Evolutionary conservation across 257 asterid genomes (phyloP), one percentile per base, ranked within the genome.

Genomic region (Gentiana dahurica): DNA sequence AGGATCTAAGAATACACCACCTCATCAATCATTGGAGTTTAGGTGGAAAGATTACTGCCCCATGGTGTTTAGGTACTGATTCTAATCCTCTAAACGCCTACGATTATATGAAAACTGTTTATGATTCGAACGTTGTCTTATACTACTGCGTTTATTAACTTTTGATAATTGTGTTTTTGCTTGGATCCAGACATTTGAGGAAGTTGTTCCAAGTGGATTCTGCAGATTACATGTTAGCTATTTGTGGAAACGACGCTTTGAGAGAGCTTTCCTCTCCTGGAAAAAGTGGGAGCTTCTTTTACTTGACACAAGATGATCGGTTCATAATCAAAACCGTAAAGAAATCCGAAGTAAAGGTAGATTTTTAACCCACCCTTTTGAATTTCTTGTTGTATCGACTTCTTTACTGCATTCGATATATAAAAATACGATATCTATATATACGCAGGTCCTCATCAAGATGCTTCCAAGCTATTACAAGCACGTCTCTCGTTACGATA

Each of bases 251-350:
- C 68, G 95, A 89, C 71, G 99, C 99, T 62, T 59, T 92, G n/a
- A 80, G 96, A 62, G 99, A 92, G 73, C 94, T 92, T 66, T 89
- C 97, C 2, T 92, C 99, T 68, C 99, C 97, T 0, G 99, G 99
- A 65, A 92, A 92, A 73, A 92, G 99, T 72, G 99, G 99, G 64
- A 92, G 99, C 63, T 82, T 77, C 72, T 92, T 92, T 77, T 92
- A 92, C 68, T 61, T 92, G 75, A 92, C 97, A 4, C 97, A 92
- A 55, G 99, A 92, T 52, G 97, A 92, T 75, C 73, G 99, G 54
- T 92, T 92, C 63, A 92, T 92, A 95, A 92, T 92, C 75, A 92
- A 92, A 71, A 92, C 99, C 6, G 99, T 92, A 68, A 92, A 79
- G 75, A 92, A 92, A 80, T 84, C 95, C 12, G 99, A 92, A 84